Evolutionary conservation across 108 stramenopile genomes (phyloP).

Genomic region (Cylindrotheca closterium): DNA sequence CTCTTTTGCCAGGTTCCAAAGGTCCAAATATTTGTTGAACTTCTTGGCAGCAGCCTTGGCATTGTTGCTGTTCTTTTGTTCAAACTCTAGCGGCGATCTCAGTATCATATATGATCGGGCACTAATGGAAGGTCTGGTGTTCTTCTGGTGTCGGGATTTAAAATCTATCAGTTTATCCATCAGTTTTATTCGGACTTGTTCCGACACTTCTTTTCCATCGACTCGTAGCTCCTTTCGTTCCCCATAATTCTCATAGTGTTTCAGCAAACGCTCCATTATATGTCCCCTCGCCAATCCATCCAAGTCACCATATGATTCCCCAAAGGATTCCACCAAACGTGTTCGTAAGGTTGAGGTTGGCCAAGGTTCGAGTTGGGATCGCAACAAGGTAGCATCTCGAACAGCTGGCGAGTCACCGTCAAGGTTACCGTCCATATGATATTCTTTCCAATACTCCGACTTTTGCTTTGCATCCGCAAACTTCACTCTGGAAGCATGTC

Average conservation of each 20-base stretch:
- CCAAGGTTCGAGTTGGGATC: slow-evolving; percentile 62
- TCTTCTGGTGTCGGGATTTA: slow-evolving; percentile 22
- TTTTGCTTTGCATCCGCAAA: not conserved
- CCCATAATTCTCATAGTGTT: slow-evolving; percentile 27
- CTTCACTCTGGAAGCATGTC: slow-evolving; percentile 6
- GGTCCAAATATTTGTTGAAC: slow-evolving; percentile 30
- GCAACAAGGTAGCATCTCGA: slow-evolving; percentile 53
- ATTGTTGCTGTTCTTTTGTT: not conserved
- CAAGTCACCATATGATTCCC: slow-evolving; percentile 23
- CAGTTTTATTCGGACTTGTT: slow-evolving; percentile 23
- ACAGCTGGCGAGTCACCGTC: not conserved
- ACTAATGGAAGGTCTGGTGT: slow-evolving; percentile 54
- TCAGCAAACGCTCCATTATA: slow-evolving; percentile 47
- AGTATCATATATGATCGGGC: slow-evolving; percentile 70
- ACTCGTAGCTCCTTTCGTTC: slow-evolving; percentile 15
- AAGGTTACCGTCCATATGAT: not conserved
- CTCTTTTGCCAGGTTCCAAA: slow-evolving; percentile 54
- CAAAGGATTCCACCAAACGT: slow-evolving; percentile 50
- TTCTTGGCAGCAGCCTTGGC: slow-evolving; percentile 22
- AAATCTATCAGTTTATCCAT: slow-evolving; percentile 34
- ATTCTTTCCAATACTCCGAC: not conserved
- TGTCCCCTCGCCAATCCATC: slow-evolving; percentile 29
- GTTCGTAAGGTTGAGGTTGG: slow-evolving; percentile 50
- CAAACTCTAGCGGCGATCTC: not conserved
- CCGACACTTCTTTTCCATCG: slow-evolving; percentile 16